A percentile compares a stretch with the other conserved stretches of the same genome.
phyloP scores from a whole-genome alignment of 768 basidiomycete genomes.

The Mycena filopes region DNA sequence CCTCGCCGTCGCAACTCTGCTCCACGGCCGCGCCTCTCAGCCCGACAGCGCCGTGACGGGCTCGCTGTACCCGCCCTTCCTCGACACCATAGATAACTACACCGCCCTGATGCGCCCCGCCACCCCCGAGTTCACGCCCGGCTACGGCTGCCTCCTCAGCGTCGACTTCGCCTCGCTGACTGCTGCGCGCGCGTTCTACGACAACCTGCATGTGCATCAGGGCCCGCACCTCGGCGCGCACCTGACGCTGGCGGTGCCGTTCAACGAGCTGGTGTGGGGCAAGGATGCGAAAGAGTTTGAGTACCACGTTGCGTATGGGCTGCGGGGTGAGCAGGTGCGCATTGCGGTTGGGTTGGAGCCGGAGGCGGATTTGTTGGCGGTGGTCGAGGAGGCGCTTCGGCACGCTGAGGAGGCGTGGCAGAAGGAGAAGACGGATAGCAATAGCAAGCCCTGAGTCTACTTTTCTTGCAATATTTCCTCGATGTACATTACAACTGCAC shows the following conservation, averaged over 20 bases:
- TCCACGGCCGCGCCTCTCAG: conserved; percentile 50
- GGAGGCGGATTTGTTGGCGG: neutral
- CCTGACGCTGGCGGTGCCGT: neutral
- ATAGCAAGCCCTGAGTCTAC: no score
- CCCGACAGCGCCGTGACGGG: conserved; percentile 35
- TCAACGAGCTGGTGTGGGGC: neutral
- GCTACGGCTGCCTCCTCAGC: neutral
- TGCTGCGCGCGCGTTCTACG: neutral
- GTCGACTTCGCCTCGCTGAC: neutral
- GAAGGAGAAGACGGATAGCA: no score
- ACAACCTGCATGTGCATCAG: neutral
- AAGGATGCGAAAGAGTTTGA: neutral
- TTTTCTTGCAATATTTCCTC: no score
- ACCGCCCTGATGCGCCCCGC: neutral
- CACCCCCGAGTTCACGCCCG: neutral
- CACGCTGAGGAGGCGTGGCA: neutral
- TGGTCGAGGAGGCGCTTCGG: conserved; percentile 3
- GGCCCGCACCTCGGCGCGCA: neutral
- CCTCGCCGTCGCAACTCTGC: conserved; percentile 69
- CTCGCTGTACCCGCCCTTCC: neutral
- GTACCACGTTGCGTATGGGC: conserved; percentile 2
- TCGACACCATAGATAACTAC: neutral
- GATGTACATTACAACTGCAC: no score
- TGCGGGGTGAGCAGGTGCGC: conserved; percentile 4
- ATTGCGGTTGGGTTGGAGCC: neutral